Conservation (phyloP, 2,329 filamentous ascomycete genomes). For the Penicillium sp. region DNA sequence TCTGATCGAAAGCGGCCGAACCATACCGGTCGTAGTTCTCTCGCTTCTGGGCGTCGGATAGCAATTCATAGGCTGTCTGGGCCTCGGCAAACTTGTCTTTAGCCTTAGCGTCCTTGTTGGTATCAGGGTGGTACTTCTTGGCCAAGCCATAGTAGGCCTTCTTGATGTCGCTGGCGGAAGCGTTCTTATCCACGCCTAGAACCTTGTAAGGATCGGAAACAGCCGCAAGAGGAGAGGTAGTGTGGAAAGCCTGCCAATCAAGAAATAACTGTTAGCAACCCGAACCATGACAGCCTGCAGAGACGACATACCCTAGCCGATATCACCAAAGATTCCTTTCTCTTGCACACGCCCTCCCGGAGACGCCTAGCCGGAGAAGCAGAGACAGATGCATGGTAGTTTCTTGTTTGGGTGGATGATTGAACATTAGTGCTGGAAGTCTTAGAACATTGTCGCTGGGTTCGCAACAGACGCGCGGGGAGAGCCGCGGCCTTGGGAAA, state of each 20-base stretch:
- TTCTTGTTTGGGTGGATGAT: constrained; percentile 36
- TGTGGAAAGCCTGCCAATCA: constrained; percentile 41
- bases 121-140: constrained; percentile 97
- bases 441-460: constrained; percentile 41
- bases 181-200: constrained; percentile 77
- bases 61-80: constrained; percentile 87
- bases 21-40: constrained; percentile 91
- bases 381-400: constrained; percentile 34
- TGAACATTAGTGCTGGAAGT: constrained; percentile 27
- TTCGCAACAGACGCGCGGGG: constrained; percentile 43
- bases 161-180: constrained; percentile 87
- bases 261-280: not conserved
- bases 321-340: constrained; percentile 23
- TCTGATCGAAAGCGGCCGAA: constrained; percentile 67
- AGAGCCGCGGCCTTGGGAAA: constrained; percentile 45
- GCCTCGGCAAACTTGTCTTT: constrained; percentile 95
- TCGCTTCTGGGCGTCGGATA: constrained; percentile 90
- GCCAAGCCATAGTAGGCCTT: constrained; percentile 97
- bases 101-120: constrained; percentile 89
- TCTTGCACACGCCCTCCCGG: constrained; percentile 26
- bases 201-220: constrained; percentile 83
- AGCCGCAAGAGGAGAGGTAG: constrained; percentile 58
- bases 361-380: constrained; percentile 27
- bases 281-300: not conserved
- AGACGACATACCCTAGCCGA: constrained; percentile 34